These are phyloP conservation scores for Huntiella abstrusa DNA, from an alignment of 2,329 filamentous ascomycete genomes.

Conservation along the genomic window DNA sequence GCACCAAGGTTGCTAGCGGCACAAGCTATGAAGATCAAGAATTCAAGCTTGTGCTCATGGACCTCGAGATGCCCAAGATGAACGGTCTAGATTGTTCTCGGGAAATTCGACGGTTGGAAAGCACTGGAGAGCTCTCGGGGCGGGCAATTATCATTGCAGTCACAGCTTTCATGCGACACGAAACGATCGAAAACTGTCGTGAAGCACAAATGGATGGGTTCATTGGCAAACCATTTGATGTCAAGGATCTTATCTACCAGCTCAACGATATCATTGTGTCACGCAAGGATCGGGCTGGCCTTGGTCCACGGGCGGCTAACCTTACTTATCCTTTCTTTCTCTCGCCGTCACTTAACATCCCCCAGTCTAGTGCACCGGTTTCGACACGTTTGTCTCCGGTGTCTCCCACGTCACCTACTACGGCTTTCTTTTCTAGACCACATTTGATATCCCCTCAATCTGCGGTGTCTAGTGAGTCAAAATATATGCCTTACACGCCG, in stretches of 20 bases:
- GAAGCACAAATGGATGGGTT: slow-evolving; percentile 39
- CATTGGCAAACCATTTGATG: slow-evolving; percentile 64
- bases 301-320: no score
- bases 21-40: slow-evolving; percentile 16
- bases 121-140: slow-evolving; percentile 36
- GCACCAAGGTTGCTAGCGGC: no score
- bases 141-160: slow-evolving; percentile 68
- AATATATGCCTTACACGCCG: no score
- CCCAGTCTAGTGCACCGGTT: no score
- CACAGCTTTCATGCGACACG: slow-evolving; percentile 57
- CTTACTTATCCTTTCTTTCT: no score
- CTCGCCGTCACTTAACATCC: no score
- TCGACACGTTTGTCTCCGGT: not conserved
- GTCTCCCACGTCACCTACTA: not conserved
- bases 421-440: not conserved
- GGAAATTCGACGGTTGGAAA: slow-evolving; percentile 49
- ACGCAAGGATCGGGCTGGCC: no score
- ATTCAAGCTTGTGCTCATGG: slow-evolving; percentile 56
- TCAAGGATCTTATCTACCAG: slow-evolving; percentile 49
- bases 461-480: no score
- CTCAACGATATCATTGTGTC: slow-evolving; percentile 26
- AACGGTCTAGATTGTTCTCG: slow-evolving; percentile 57
- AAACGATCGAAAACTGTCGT: slow-evolving; percentile 12
- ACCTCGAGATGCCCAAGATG: slow-evolving; percentile 72
- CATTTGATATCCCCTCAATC: no score